These are phyloP conservation scores for Monilinia polystroma DNA, from an alignment of 2,329 filamentous ascomycete genomes.

Conservation along the genomic window DNA sequence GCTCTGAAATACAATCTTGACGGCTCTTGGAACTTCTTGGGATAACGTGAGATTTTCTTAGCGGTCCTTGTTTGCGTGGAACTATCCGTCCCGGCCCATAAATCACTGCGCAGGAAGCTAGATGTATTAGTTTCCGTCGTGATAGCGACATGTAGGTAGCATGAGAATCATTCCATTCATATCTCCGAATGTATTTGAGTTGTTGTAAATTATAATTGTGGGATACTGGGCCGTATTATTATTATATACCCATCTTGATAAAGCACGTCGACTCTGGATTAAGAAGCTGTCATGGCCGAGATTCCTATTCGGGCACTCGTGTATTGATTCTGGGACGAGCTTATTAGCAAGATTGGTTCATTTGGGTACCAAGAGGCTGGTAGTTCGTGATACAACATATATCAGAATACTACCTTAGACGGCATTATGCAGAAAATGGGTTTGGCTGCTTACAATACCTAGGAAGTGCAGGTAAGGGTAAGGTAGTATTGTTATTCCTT, in stretches of 20 bases:
- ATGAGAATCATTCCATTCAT: neutral
- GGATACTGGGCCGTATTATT: too few relatives aligned
- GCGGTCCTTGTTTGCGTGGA: neutral
- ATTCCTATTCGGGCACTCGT: neutral
- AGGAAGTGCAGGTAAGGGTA: neutral
- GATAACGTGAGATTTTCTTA: conserved; percentile 3
- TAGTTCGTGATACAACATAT: conserved; percentile 3
- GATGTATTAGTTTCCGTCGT: too few relatives aligned
- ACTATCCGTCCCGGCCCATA: neutral
- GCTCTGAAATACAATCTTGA: neutral
- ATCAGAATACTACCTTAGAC: neutral
- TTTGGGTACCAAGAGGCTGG: conserved; percentile 11
- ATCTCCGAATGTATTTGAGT: too few relatives aligned
- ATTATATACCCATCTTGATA: neutral
- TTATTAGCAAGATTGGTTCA: conserved; percentile 3
- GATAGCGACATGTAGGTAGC: neutral
- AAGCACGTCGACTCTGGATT: conserved; percentile 1
- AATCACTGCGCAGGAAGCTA: neutral
- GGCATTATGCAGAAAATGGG: too few relatives aligned
- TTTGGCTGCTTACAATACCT: too few relatives aligned
- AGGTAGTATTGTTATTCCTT: neutral
- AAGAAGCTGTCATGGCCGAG: neutral
- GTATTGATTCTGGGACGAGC: conserved; percentile 4
- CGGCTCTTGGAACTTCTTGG: neutral
- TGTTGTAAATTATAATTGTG: too few relatives aligned